Base-by-base conservation (phyloP, 2,329 filamentous ascomycete species). In the Cordyceps fumosorosea region DNA sequence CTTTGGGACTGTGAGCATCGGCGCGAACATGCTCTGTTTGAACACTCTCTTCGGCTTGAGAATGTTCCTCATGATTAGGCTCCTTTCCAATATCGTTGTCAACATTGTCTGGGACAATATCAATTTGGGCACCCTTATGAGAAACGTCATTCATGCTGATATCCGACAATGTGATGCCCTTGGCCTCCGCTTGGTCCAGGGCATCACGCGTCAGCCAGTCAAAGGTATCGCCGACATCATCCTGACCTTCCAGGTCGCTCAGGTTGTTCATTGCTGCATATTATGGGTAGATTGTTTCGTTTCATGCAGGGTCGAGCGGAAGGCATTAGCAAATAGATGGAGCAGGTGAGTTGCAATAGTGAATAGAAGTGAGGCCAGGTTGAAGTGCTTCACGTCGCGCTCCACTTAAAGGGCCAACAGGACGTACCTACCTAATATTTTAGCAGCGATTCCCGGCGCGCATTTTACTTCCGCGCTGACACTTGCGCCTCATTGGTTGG, bases 211-310 rank as follows among this genome's bases (percentile, higher is more conserved):
- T 56, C 52, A 26, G 26, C 52, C 34, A 51, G 24, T 50, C 52
- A 44, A 51, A 51, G 29, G 32, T 16, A 32, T 51, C 44, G 5
- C 47, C 22, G 6, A 16, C 18, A 14, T 16, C 44, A n/a, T 37
- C 29, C 10, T 47, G 40, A 47, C 59, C 52, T 16, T 51, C 45
- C 34, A 44, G 52, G 34, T 22, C 34, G 3, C 53, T 45, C 24
- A 47, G 32, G 22, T 44, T 24, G 32, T 22, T 42, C 59, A 56
- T 62, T 42, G 52, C 59, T 56, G 59, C 59, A 56, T 56, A 24
- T 8, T 44, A 45, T 24, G 24, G 29, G 10, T 42, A 24, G 16
- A 10, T 7, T 3, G 3, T 26, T 5, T 16, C 44, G 42, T 55
- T n/a, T 20, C 14, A 22, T 24, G 32, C 16, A n/a, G 14, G 11